Evolutionary conservation across 148 eudicot species (phyloP), one percentile per base, ranked within the genome.

Genomic region (Rhododendron griersonianum): DNA sequence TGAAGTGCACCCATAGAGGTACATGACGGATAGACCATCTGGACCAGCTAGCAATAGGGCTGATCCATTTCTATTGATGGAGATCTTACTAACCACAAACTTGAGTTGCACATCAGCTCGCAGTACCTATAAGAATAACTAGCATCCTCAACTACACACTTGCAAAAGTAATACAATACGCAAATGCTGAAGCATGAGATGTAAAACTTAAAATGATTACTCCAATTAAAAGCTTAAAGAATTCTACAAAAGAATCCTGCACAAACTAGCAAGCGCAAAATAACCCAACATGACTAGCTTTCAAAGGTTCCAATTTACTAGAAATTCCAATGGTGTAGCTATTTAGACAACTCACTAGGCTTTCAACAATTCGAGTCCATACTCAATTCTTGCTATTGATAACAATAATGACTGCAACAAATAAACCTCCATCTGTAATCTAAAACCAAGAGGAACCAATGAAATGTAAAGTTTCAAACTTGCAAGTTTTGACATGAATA

Each of bases 61-160:
- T 84, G 98, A 95, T 83, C 98, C 98, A 90, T 91, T 94, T 88
- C 89, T 87, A 86, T 97, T 97, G n/a, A 94, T 85, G 55, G 94
- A 91, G 79, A 97, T 92, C 86, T 90, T 93, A 85, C 89, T 84
- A 63, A 97, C 94, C 88, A 84, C 88, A 91, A 92, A 94, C 63
- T 84, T 89, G 45, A 93, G 88, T 71, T 89, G 93, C 71, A 81
- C 89, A 85, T 95, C 98, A 16, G 96, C 81, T 89, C 88, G 92
- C 93, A 97, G 78, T 67, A 93, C 98, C 99, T 97, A 89, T 57
- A 77, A 88, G 44, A 65, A 87, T 50, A 33, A 81, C 85, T 81
- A 47, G 74, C 61, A 78, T 80, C 53, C 86, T 89, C 48, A 87
- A 23, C 63, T 53, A 51, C 11, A 44, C 84, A 65, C 33, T 69